These are phyloP conservation scores for Neonectria ditissima DNA, from an alignment of 2,329 filamentous ascomycete species.

Conservation along the genomic window DNA sequence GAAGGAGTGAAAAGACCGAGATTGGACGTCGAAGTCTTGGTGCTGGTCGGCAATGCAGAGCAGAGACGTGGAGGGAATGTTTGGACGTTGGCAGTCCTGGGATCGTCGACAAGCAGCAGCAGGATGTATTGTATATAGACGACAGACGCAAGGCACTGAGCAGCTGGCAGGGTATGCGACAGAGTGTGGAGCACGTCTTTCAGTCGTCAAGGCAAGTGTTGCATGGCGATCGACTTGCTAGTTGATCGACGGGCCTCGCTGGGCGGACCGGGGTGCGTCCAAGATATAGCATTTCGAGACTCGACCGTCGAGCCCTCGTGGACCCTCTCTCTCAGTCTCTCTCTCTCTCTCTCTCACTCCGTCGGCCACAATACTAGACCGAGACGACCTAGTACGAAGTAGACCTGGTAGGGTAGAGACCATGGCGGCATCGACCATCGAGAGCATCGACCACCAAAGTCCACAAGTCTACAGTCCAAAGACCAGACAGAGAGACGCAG, in stretches of 20 bases:
- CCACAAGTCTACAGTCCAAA: not conserved
- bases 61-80: constrained; percentile 10
- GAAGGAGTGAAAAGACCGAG: not conserved
- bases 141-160: constrained; percentile 13
- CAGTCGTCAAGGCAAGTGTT: constrained; percentile 40
- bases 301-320: constrained; percentile 14
- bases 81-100: constrained; percentile 10
- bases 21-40: constrained; percentile 7
- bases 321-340: constrained; percentile 4
- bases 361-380: not conserved
- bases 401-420: not conserved
- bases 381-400: not conserved
- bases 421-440: not conserved
- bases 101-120: constrained; percentile 19
- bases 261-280: constrained; percentile 30
- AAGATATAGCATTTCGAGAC: constrained; percentile 31
- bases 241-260: constrained; percentile 38
- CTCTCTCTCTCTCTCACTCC: not conserved
- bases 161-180: constrained; percentile 25
- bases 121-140: constrained; percentile 8
- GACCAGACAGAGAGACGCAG: not conserved
- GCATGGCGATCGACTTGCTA: constrained; percentile 45
- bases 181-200: constrained; percentile 38
- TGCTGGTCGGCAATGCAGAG: constrained; percentile 4
- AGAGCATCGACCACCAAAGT: not conserved